Conservation (phyloP, 2,329 filamentous ascomycete genomes). For the Thelonectria blattea region DNA sequence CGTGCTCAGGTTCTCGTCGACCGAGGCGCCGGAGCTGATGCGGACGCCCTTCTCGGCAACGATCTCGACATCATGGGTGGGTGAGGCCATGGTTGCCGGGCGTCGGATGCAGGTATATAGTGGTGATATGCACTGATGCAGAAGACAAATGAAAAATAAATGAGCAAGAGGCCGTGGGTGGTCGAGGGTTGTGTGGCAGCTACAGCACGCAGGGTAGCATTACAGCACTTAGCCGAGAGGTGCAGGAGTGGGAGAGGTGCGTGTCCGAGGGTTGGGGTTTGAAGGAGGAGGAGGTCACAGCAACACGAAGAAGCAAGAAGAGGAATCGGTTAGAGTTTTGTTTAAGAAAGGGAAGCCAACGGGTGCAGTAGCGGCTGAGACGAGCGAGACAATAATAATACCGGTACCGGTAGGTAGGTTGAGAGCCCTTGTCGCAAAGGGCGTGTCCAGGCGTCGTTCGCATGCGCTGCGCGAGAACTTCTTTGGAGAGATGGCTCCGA, state of each 20-base stretch:
- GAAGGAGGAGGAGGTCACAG: no score
- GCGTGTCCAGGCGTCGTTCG: neutral
- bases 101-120: neutral
- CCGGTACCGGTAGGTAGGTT: no score
- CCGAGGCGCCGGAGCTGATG: slow-evolving; percentile 20
- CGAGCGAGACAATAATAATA: slow-evolving; percentile 1
- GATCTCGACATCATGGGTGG: slow-evolving; percentile 22
- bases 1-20: slow-evolving; percentile 15
- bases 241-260: neutral
- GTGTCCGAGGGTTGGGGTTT: neutral
- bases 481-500: neutral
- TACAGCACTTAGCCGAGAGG: slow-evolving; percentile 6
- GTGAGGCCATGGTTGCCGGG: slow-evolving; percentile 14
- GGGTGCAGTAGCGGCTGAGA: neutral
- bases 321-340: slow-evolving; percentile 24
- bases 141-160: neutral
- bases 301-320: neutral
- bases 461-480: slow-evolving; percentile 3
- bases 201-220: slow-evolving; percentile 13
- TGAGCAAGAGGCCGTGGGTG: neutral
- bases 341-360: neutral
- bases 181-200: slow-evolving; percentile 15
- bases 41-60: slow-evolving; percentile 24
- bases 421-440: slow-evolving; percentile 1
- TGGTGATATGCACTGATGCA: neutral